A percentile compares a stretch with the other conserved stretches of the same genome.
These are phyloP conservation scores for Melocanna baccifera DNA, from an alignment of 176 grass and related monocot species.

Conservation along the genomic window DNA sequence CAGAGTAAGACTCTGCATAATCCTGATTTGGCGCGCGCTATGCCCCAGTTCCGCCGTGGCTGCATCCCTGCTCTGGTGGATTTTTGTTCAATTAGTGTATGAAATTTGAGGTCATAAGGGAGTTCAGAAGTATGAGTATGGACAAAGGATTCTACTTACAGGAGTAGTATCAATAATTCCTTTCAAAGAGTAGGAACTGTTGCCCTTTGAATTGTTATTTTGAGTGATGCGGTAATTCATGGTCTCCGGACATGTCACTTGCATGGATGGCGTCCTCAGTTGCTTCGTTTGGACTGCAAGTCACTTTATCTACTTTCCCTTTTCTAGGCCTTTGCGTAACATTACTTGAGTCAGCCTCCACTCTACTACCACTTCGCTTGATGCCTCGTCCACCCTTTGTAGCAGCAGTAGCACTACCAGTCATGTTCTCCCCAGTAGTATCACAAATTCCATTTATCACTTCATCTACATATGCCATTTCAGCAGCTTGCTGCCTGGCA, in stretches of 20 bases:
- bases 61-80: slow-evolving; percentile 46
- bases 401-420: slow-evolving; percentile 11
- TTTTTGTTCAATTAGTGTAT: slow-evolving; percentile 33
- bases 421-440: neutral
- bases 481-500: slow-evolving; percentile 40
- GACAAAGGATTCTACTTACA: slow-evolving; percentile 30
- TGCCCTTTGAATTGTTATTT: neutral
- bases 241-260: neutral
- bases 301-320: neutral
- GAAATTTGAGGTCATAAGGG: neutral
- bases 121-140: slow-evolving; percentile 17
- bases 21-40: slow-evolving; percentile 50
- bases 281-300: neutral
- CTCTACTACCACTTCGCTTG: slow-evolving; percentile 22
- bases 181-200: neutral
- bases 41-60: slow-evolving; percentile 29
- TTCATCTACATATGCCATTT: slow-evolving; percentile 50
- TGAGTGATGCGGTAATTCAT: neutral
- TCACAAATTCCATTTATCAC: slow-evolving; percentile 46
- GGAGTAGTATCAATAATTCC: neutral
- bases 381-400: neutral
- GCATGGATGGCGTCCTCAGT: neutral
- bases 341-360: slow-evolving; percentile 17
- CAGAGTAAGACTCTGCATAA: slow-evolving; percentile 71
- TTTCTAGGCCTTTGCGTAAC: neutral